Base-by-base conservation (phyloP, 1,139 yeast genomes). In the Debaryomycetaceae sp. region DNA sequence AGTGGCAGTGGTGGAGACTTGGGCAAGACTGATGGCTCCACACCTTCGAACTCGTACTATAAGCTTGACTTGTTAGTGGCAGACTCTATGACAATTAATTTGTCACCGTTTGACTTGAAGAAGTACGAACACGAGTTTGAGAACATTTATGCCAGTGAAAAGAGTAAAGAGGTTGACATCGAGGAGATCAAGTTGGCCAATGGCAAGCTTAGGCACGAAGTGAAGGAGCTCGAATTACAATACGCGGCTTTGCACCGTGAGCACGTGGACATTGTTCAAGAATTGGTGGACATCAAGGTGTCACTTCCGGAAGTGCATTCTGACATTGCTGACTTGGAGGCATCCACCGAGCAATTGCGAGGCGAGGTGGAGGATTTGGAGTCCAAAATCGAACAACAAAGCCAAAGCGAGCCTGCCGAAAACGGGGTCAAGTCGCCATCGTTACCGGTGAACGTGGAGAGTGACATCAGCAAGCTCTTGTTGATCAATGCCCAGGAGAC, bases 101-200 rank as follows among this genome's bases (percentile, higher is more conserved):
- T 91, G 19, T 66, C 80, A 17, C 96, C 96, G 6, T 65, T 80
- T 13, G 75, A 80, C 5, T 61, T 91, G 40, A 65, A 72, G 34
- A 75, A 80, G 47, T 91, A 79, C 51, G 78, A 71, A 32, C 68
- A 69, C 9, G 97, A 91, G 56, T 85, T 80, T 49, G 75, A 71
- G 18, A 88, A 83, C 48, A 75, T 88, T 16, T 80, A 80, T 49
- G 66, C 74, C 22, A 56, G 75, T 18, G 96, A 89, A 48, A 68
- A 67, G 16, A 78, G 78, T 37, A 75, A 88, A 40, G 67, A 73
- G 15, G 77, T 72, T 27, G 94, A 88, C 45, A 75, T 85, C 32
- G 88, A 82, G 38, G 60, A 68, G 15, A 53, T 85, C 34, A 69
- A 81, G 35, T 55, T 71, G 4, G 66, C 75, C 35, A 91, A 89